These are phyloP conservation scores for Exophiala lecanii-corni DNA, from an alignment of 2,329 filamentous ascomycete genomes.

Conservation along the genomic window DNA sequence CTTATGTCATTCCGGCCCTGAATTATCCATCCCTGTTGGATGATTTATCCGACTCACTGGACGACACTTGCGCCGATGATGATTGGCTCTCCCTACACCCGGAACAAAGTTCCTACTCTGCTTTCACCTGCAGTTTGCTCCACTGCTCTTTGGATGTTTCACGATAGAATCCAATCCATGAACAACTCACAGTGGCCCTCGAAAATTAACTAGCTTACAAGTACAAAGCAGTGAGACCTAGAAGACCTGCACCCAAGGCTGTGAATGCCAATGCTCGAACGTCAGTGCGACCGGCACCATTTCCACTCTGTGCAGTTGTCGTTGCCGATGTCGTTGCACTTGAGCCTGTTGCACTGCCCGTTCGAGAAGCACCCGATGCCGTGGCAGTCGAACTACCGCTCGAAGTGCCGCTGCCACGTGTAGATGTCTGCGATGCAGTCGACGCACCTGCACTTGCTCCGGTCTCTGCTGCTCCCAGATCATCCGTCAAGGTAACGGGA, in stretches of 20 bases:
- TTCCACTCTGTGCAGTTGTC: slow-evolving; percentile 1
- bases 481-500: slow-evolving; percentile 10
- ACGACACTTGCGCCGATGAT: too few relatives aligned
- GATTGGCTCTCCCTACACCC: too few relatives aligned
- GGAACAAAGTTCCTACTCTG: too few relatives aligned
- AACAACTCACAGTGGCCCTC: too few relatives aligned
- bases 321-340: not conserved
- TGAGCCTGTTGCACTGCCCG: not conserved
- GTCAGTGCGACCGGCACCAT: slow-evolving; percentile 8
- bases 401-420: not conserved
- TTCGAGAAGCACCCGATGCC: not conserved
- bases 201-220: too few relatives aligned
- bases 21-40: too few relatives aligned
- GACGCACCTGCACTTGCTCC: slow-evolving; percentile 9
- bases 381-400: slow-evolving; percentile 3
- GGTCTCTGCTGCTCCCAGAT: slow-evolving; percentile 2
- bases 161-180: too few relatives aligned
- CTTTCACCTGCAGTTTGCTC: too few relatives aligned
- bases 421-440: slow-evolving; percentile 3
- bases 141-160: too few relatives aligned
- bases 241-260: slow-evolving; percentile 9
- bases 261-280: slow-evolving; percentile 2
- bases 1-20: too few relatives aligned
- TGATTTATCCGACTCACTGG: too few relatives aligned
- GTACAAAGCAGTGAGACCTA: slow-evolving; percentile 4